phyloP scores from a whole-genome alignment of 1,284 basidiomycete species.

The Phellopilus nigrolimitatus region DNA sequence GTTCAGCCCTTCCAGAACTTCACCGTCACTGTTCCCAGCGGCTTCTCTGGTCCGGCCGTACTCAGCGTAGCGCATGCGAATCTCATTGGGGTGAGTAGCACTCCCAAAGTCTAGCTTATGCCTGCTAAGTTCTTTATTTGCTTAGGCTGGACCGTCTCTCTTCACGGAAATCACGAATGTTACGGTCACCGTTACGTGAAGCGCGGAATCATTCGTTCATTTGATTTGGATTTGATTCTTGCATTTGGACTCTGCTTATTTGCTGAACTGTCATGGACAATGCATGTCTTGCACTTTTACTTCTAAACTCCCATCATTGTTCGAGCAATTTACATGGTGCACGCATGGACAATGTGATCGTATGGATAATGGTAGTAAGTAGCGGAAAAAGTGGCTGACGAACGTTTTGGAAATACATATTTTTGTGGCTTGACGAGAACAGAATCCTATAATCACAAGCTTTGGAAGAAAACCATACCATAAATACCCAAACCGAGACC shows the following conservation, averaged over 20 bases:
- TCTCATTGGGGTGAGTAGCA: constrained; percentile 41
- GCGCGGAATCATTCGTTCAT: too few relatives aligned
- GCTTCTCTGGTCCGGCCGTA: constrained; percentile 31
- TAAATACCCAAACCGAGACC: too few relatives aligned
- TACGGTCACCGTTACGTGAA: constrained; percentile 14
- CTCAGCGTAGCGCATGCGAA: constrained; percentile 40
- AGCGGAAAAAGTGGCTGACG: too few relatives aligned
- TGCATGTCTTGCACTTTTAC: neutral
- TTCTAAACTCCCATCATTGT: too few relatives aligned
- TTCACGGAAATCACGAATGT: constrained; percentile 13
- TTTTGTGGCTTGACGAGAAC: too few relatives aligned
- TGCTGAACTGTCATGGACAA: neutral
- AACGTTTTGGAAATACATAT: too few relatives aligned
- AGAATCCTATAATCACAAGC: too few relatives aligned
- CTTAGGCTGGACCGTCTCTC: constrained; percentile 13
- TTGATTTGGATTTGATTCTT: neutral
- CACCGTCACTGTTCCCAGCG: constrained; percentile 39
- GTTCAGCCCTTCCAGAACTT: constrained; percentile 46
- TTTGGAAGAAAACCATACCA: too few relatives aligned
- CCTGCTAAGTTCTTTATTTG: neutral
- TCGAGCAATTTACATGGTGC: too few relatives aligned
- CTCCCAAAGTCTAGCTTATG: neutral
- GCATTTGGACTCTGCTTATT: neutral
- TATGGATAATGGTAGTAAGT: too few relatives aligned
- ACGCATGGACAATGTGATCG: too few relatives aligned